Percentiles rank a stretch among this genome's conserved stretches.
Evolutionary conservation across 2,329 filamentous ascomycete species (phyloP).

Genomic region (Fusarium sulawesiense): DNA sequence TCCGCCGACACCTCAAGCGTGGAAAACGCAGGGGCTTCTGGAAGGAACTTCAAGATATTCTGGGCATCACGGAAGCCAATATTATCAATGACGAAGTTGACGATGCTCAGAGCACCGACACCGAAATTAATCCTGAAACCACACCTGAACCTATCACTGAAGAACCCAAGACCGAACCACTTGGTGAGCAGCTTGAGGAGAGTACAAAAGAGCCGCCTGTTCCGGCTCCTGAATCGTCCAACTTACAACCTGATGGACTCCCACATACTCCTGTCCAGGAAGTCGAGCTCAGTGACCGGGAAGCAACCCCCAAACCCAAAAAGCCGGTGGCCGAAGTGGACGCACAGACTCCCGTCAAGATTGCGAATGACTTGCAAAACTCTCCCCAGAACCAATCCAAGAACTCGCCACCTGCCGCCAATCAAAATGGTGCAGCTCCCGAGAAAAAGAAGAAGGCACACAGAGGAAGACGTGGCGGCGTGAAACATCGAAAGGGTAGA

Average conservation of each 20-base stretch:
- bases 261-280: slow-evolving; percentile 9
- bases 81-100: slow-evolving; percentile 9
- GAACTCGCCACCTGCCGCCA: neutral
- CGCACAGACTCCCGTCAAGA: neutral
- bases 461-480: slow-evolving; percentile 77
- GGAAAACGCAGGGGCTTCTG: slow-evolving; percentile 47
- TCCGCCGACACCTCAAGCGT: slow-evolving; percentile 55
- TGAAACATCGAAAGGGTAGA: slow-evolving; percentile 71
- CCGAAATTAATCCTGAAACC: slow-evolving; percentile 21
- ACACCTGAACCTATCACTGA: neutral
- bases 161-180: slow-evolving; percentile 2
- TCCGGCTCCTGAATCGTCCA: slow-evolving; percentile 15
- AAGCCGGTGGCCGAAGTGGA: slow-evolving; percentile 4
- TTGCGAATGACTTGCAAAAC: slow-evolving; percentile 4
- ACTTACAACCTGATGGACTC: slow-evolving; percentile 6
- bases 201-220: slow-evolving; percentile 4
- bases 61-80: slow-evolving; percentile 8
- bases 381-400: neutral
- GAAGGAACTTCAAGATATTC: slow-evolving; percentile 40
- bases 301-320: slow-evolving; percentile 29
- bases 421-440: slow-evolving; percentile 25
- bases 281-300: slow-evolving; percentile 26
- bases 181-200: slow-evolving; percentile 10
- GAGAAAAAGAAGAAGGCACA: slow-evolving; percentile 76
- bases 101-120: slow-evolving; percentile 33